phyloP scores from a whole-genome alignment of 306 rosid species.

The Hippophae gyantsensis region DNA sequence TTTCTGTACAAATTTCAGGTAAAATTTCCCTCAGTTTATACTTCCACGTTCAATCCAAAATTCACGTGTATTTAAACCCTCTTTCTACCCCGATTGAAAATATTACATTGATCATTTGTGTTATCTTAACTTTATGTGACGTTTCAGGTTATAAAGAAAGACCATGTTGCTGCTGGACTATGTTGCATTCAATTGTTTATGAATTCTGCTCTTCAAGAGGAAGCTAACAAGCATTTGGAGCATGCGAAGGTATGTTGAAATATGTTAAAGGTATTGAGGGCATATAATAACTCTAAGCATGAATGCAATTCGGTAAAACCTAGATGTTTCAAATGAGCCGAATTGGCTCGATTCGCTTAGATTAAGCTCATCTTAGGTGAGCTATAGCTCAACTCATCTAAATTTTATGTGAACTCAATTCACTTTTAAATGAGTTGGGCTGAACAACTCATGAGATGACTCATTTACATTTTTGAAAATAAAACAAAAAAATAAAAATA shows the following conservation, averaged over 20 bases:
- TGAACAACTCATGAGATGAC: too few species aligned
- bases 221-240: conserved; percentile 90
- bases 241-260: conserved; percentile 66
- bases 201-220: conserved; percentile 78
- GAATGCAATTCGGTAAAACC: too few species aligned
- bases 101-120: not conserved
- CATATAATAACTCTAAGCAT: too few species aligned
- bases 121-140: conserved; percentile 10
- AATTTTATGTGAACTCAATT: too few species aligned
- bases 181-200: conserved; percentile 95
- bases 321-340: too few species aligned
- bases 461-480: too few species aligned
- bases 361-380: too few species aligned
- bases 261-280: too few species aligned
- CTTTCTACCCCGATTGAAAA: not conserved
- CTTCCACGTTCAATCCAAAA: not conserved
- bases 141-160: conserved; percentile 76
- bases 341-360: too few species aligned
- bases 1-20: conserved; percentile 88
- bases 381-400: too few species aligned
- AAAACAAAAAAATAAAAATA: too few species aligned
- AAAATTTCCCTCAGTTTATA: conserved; percentile 1
- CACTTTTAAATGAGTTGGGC: too few species aligned
- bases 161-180: conserved; percentile 93
- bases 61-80: not conserved